Evolutionary conservation across 331 rosid species (phyloP).

Genomic region (Ulmus americana): DNA sequence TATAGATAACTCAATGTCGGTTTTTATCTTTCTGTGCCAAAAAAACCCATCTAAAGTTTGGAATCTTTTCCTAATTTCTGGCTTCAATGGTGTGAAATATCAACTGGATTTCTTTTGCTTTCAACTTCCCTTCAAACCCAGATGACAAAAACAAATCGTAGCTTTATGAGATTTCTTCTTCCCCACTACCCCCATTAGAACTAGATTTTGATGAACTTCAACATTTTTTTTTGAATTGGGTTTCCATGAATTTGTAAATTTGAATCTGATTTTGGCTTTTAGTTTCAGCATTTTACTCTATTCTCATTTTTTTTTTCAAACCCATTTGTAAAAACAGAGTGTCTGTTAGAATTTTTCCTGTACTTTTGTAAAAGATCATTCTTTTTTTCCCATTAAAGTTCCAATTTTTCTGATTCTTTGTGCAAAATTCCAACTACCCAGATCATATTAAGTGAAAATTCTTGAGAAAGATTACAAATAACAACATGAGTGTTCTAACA

Average conservation of each 20-base stretch:
- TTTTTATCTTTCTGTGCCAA: constrained; percentile 38
- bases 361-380: constrained; percentile 3
- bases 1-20: constrained; percentile 28
- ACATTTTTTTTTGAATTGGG: constrained; percentile 24
- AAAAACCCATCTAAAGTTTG: constrained; percentile 48
- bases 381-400: constrained; percentile 3
- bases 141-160: not conserved
- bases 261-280: constrained; percentile 13
- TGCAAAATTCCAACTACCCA: constrained; percentile 15
- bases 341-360: not conserved
- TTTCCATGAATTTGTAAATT: constrained; percentile 22
- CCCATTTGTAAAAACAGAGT: not conserved
- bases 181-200: constrained; percentile 3
- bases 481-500: constrained; percentile 61
- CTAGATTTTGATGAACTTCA: constrained; percentile 18
- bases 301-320: constrained; percentile 15
- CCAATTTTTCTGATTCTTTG: constrained; percentile 15
- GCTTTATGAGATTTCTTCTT: constrained; percentile 5
- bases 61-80: constrained; percentile 39
- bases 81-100: constrained; percentile 39
- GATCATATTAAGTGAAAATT: constrained; percentile 15
- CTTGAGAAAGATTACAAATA: constrained; percentile 12
- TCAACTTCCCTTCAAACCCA: constrained; percentile 21
- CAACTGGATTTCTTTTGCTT: constrained; percentile 31
- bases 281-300: constrained; percentile 16